These are phyloP conservation scores for Sophora flavescens DNA, from an alignment of 306 rosid genomes.

Conservation along the genomic window DNA sequence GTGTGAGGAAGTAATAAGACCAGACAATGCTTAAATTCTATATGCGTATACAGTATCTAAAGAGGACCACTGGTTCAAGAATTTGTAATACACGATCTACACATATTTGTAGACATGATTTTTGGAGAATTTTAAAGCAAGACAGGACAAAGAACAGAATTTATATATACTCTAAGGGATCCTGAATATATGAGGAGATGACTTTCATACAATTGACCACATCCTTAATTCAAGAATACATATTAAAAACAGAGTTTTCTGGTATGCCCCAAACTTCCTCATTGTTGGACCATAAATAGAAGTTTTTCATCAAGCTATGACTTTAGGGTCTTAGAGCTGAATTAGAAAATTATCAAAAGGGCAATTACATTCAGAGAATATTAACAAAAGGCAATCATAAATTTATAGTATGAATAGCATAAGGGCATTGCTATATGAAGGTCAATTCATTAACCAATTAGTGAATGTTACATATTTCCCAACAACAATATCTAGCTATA, in stretches of 20 bases:
- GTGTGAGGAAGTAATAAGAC: slow-evolving; percentile 14
- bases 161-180: not conserved
- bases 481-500: not conserved
- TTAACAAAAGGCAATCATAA: not conserved
- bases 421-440: not conserved
- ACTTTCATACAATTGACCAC: not conserved
- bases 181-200: not conserved
- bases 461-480: not conserved
- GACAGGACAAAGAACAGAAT: slow-evolving; percentile 15
- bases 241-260: not conserved
- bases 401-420: too few relatives aligned
- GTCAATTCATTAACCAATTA: not conserved
- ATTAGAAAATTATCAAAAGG: not conserved
- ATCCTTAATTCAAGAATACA: not conserved
- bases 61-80: slow-evolving; percentile 8
- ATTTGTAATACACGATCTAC: not conserved
- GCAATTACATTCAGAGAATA: not conserved
- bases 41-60: not conserved
- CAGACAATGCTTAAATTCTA: slow-evolving; percentile 21
- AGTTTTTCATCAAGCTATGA: not conserved
- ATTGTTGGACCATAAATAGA: slow-evolving; percentile 3
- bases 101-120: not conserved
- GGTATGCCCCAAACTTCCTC: not conserved
- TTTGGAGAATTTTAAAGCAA: slow-evolving; percentile 6
- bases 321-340: not conserved